phyloP scores from a whole-genome alignment of 176 grass and related monocot genomes.

The sorghum (Sorghum bicolor) region DNA sequence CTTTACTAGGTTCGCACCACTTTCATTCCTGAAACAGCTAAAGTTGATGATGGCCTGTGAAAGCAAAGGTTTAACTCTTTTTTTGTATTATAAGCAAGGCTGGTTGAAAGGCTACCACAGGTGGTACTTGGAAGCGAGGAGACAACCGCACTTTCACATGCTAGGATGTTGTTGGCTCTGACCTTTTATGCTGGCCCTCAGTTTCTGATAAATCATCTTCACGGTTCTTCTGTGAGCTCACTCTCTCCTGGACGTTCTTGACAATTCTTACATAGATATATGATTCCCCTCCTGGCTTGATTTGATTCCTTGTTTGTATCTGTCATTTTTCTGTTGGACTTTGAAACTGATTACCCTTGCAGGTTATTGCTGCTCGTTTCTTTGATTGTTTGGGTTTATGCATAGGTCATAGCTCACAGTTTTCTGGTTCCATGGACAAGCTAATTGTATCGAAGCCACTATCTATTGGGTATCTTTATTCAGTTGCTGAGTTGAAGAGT shows the following conservation, averaged over 20 bases:
- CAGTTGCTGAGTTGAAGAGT: slow-evolving; percentile 85
- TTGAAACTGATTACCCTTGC: slow-evolving; percentile 38
- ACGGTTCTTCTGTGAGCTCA: slow-evolving; percentile 57
- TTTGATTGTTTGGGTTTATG: slow-evolving; percentile 76
- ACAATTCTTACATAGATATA: not conserved
- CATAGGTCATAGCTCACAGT: slow-evolving; percentile 78
- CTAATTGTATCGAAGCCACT: slow-evolving; percentile 73
- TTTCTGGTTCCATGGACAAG: slow-evolving; percentile 85
- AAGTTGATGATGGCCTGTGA: slow-evolving; percentile 25
- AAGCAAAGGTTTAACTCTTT: slow-evolving; percentile 31
- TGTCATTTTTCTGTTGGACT: slow-evolving; percentile 15
- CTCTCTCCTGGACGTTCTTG: not conserved
- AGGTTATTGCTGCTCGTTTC: slow-evolving; percentile 64
- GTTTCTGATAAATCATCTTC: slow-evolving; percentile 76
- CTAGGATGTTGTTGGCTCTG: slow-evolving; percentile 74
- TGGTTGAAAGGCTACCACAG: slow-evolving; percentile 70
- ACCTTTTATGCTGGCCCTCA: slow-evolving; percentile 84
- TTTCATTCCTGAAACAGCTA: slow-evolving; percentile 32
- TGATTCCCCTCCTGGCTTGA: not conserved
- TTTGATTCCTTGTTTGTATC: slow-evolving; percentile 19
- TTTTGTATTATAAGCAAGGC: slow-evolving; percentile 59
- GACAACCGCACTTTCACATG: slow-evolving; percentile 69
- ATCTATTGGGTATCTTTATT: slow-evolving; percentile 83
- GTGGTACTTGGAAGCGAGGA: slow-evolving; percentile 84
- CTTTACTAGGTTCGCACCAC: slow-evolving; percentile 67